Evolutionary conservation across 2,329 filamentous ascomycete genomes (phyloP).

Genomic region (Metarhizium sp.): DNA sequence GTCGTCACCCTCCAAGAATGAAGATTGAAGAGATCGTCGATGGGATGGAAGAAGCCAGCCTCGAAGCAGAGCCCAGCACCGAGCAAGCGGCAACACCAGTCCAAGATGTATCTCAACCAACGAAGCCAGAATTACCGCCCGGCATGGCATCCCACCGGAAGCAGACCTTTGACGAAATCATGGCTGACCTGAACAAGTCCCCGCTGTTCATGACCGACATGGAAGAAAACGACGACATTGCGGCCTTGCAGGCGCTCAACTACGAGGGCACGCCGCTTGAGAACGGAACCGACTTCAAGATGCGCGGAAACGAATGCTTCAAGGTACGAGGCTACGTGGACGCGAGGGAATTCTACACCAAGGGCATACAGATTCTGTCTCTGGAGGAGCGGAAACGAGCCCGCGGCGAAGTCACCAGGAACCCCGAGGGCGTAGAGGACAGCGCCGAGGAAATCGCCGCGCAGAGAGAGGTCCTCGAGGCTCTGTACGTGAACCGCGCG

Average conservation of each 20-base stretch:
- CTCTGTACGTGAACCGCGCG: constrained; percentile 77
- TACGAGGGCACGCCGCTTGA: constrained; percentile 88
- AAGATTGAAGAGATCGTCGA: constrained; percentile 34
- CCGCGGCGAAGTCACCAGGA: constrained; percentile 23
- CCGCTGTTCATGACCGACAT: constrained; percentile 96
- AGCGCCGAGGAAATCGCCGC: constrained; percentile 47
- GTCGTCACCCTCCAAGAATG: constrained; percentile 14
- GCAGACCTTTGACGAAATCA: constrained; percentile 46
- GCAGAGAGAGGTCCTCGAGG: constrained; percentile 60
- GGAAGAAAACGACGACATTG: constrained; percentile 74
- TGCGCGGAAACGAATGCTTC: constrained; percentile 87
- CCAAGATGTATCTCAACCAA: constrained; percentile 12
- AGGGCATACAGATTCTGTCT: constrained; percentile 67
- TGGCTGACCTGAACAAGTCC: constrained; percentile 47
- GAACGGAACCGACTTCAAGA: constrained; percentile 75
- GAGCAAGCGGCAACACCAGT: background rate
- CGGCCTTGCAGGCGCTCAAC: constrained; percentile 80
- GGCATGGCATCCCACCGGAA: constrained; percentile 27
- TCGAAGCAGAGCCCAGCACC: constrained; percentile 4
- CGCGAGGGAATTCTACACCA: constrained; percentile 84
- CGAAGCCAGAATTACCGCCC: constrained; percentile 36
- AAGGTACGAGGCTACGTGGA: constrained; percentile 64
- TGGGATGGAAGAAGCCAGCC: constrained; percentile 27
- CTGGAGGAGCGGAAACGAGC: constrained; percentile 50
- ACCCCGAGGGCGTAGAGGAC: constrained; percentile 20